phyloP scores from a whole-genome alignment of 2,329 filamentous ascomycete species.

The Fusarium hainanense region DNA sequence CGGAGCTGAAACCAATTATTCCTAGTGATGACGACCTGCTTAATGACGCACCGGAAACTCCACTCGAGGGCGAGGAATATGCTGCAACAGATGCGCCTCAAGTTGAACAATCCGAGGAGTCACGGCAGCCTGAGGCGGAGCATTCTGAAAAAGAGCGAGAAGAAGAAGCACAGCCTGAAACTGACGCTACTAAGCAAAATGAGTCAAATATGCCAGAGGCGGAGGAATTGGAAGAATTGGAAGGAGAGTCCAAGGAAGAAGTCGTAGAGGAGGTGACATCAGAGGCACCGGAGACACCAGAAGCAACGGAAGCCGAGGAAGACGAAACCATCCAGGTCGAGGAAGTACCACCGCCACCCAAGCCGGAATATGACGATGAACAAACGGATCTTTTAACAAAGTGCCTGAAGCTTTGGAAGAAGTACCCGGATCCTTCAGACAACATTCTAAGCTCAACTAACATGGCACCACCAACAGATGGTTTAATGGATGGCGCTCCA shows the following conservation, averaged over 20 bases:
- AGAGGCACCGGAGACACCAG: constrained; percentile 8
- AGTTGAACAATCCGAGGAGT: neutral
- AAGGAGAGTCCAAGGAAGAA: neutral
- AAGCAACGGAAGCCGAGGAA: constrained; percentile 29
- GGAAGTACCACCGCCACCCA: constrained; percentile 32
- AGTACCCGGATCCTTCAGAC: constrained; percentile 66
- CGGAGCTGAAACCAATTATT: constrained; percentile 55
- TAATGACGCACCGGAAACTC: constrained; percentile 66
- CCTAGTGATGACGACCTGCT: constrained; percentile 67
- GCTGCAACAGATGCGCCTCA: constrained; percentile 1
- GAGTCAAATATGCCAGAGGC: neutral
- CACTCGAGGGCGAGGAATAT: constrained; percentile 48
- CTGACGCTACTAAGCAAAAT: neutral
- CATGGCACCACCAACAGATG: constrained; percentile 76
- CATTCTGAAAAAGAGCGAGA: constrained; percentile 9
- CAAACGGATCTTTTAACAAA: constrained; percentile 63
- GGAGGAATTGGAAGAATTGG: neutral
- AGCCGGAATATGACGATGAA: constrained; percentile 58
- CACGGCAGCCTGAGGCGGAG: constrained; percentile 38
- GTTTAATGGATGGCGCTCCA: constrained; percentile 60
- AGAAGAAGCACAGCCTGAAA: neutral
- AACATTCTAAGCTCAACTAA: constrained; percentile 69
- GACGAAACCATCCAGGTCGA: constrained; percentile 43
- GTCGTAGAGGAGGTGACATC: constrained; percentile 30
- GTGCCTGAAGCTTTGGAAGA: constrained; percentile 73